Evolutionary conservation across 345 rosid species (phyloP), one percentile per base, ranked within the genome.

Genomic region (Angophora floribunda): DNA sequence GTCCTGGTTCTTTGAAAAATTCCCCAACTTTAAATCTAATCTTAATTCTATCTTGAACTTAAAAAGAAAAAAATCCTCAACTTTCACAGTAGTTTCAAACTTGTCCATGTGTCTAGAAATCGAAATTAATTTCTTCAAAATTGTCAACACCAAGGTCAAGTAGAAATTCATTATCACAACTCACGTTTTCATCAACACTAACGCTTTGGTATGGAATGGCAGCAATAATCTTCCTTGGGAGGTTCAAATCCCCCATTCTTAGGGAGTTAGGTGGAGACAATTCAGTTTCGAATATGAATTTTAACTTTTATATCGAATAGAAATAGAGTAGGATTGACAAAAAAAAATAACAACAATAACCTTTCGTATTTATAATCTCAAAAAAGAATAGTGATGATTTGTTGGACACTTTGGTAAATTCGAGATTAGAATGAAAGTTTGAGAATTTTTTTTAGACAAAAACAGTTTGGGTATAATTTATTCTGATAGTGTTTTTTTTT

Each of bases 51-150:
- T 1, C 41, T 12, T 0, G 1, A 15, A 0, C 22, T 15, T 8
- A 32, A 32, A 7, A 16, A 32, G 7, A 67, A 0, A 7, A n/a
- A 63, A 15, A 32, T 67, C 13, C 13, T 1, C 9, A 16, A 15
- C 30, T 13, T 32, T 32, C 22, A 8, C 5, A 32, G 6, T 67
- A 32, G 13, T 32, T 8, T 67, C 12, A 32, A 67, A 67, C 19
- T 2, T 0, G 6, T 22, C 79, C 0, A 3, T 13, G 6, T 1
- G 21, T 32, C 3, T 7, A 15, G 21, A 19, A 70, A 75, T 75
- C 1, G 6, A 7, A 9, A 41, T 6, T 9, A 19, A 1, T 41
- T 41, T 75, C 49, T 19, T 21, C 15, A 75, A 19, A 75, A 41
- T 75, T 19, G 41, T 41, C 7, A 19, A 10, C 3, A 9, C 9